A percentile compares a stretch with the other conserved stretches of the same genome.
These are phyloP conservation scores for Alternaria sp. DNA, from an alignment of 2,329 filamentous ascomycete species.

Conservation along the genomic window DNA sequence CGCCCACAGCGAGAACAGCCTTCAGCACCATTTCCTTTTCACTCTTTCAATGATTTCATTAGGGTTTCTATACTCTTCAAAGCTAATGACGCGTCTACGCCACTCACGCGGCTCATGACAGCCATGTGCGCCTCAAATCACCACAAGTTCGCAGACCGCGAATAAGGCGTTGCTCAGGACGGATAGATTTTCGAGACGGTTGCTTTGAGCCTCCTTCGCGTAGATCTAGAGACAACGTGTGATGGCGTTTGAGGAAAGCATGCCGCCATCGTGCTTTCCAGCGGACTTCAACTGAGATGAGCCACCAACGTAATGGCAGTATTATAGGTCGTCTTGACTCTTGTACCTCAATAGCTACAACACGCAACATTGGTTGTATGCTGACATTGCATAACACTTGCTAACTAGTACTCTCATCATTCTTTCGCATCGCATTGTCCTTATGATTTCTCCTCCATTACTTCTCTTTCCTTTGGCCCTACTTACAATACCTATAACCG, in stretches of 20 bases:
- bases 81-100: background rate
- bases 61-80: too few species aligned
- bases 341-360: background rate
- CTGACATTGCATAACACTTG: conserved; percentile 9
- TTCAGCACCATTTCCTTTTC: background rate
- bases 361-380: background rate
- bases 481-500: conserved; percentile 17
- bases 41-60: background rate
- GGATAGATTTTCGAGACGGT: conserved; percentile 13
- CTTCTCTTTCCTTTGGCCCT: conserved; percentile 19
- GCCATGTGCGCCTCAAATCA: background rate
- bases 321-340: background rate
- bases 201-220: conserved; percentile 18
- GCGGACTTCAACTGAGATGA: conserved; percentile 2
- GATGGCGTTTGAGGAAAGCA: conserved; percentile 6
- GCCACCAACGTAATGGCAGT: conserved; percentile 2
- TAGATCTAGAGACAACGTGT: conserved; percentile 29
- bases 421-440: conserved; percentile 21
- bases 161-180: conserved; percentile 4
- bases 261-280: conserved; percentile 33
- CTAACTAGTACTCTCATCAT: conserved; percentile 13
- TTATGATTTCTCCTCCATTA: conserved; percentile 25
- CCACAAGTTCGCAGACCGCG: background rate
- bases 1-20: background rate
- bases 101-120: background rate